phyloP scores from a whole-genome alignment of 2,329 filamentous ascomycete species.

The Pleomassaria siparia region DNA sequence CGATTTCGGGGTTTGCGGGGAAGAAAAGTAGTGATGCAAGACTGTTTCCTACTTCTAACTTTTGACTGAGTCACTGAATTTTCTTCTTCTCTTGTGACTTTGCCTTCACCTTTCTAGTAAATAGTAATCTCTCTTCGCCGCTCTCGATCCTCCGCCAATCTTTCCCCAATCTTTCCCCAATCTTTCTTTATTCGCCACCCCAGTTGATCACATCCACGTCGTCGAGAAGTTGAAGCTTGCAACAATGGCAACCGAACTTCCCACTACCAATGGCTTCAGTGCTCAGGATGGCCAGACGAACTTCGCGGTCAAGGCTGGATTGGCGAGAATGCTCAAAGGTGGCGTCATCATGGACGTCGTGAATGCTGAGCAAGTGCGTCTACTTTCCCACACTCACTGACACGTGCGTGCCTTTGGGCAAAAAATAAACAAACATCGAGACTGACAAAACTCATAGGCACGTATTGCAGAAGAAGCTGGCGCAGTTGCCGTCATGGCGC shows the following conservation, averaged over 20 bases:
- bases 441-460: conserved; percentile 56
- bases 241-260: conserved; percentile 52
- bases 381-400: not conserved
- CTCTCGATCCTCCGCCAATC: not conserved
- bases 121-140: not conserved
- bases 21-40: conserved; percentile 1
- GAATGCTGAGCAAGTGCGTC: conserved; percentile 73
- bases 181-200: not conserved
- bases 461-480: conserved; percentile 97
- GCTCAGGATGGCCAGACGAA: conserved; percentile 53
- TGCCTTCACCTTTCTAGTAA: not conserved
- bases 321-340: conserved; percentile 98
- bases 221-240: conserved; percentile 4
- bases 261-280: conserved; percentile 48
- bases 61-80: conserved; percentile 1
- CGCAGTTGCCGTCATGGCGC: conserved; percentile 95
- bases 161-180: not conserved
- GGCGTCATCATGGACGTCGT: conserved; percentile 99
- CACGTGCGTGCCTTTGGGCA: not conserved
- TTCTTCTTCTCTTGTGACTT: conserved; percentile 1
- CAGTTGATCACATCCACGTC: not conserved
- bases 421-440: not conserved
- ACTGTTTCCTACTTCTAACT: not conserved
- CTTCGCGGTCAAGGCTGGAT: conserved; percentile 90
- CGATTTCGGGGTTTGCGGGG: not conserved